Conservation (phyloP, 1,139 yeast genomes). For the Pichia sorboxylosa region DNA sequence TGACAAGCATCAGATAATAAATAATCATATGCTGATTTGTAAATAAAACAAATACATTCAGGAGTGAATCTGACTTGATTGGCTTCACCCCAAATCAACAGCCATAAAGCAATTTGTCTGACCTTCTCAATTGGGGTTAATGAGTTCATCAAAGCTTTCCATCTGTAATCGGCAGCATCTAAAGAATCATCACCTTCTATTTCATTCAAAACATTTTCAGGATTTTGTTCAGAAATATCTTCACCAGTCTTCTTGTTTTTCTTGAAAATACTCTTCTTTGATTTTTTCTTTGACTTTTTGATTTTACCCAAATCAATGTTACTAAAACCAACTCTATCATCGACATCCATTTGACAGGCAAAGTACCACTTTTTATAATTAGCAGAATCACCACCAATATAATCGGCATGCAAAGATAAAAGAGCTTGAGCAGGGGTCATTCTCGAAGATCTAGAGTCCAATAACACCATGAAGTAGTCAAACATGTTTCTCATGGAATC, state of each 20-base stretch:
- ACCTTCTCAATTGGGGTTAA: conserved; percentile 45
- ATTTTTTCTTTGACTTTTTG: conserved; percentile 25
- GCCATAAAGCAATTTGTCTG: conserved; percentile 57
- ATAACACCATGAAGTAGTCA: conserved; percentile 63
- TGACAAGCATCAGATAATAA: conserved; percentile 79
- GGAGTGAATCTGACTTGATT: conserved; percentile 76
- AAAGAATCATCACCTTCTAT: conserved; percentile 50
- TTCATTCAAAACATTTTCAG: conserved; percentile 30
- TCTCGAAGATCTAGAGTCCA: conserved; percentile 67
- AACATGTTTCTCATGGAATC: conserved; percentile 67
- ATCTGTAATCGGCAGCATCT: conserved; percentile 45
- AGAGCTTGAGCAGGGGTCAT: conserved; percentile 64
- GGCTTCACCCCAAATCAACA: conserved; percentile 85
- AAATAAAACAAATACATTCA: conserved; percentile 73
- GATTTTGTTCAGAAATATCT: conserved; percentile 26
- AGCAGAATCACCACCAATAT: conserved; percentile 59
- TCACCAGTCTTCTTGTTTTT: conserved; percentile 42
- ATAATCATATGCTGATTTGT: conserved; percentile 68
- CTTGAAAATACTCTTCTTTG: conserved; percentile 19
- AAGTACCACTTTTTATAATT: conserved; percentile 64
- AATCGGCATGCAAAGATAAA: conserved; percentile 61
- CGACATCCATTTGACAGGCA: conserved; percentile 50
- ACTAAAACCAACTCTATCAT: conserved; percentile 36
- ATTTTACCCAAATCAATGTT: conserved; percentile 45
- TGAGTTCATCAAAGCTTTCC: conserved; percentile 51